These are phyloP conservation scores for Rhizodiscina lignyota DNA, from an alignment of 495 filamentous ascomycete species.

Conservation along the genomic window DNA sequence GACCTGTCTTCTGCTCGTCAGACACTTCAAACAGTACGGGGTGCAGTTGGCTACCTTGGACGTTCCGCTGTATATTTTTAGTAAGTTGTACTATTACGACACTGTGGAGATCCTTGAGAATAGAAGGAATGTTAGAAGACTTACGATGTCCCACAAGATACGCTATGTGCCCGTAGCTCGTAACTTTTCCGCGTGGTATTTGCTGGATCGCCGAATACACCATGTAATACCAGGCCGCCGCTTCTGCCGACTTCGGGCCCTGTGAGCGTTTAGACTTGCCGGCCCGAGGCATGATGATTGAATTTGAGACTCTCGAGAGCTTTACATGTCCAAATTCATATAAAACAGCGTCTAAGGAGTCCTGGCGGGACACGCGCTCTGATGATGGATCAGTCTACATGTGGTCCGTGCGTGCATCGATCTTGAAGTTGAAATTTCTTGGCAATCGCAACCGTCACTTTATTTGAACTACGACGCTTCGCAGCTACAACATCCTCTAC, in stretches of 20 bases:
- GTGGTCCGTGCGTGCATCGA: too few species aligned
- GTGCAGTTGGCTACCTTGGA: conserved; percentile 16
- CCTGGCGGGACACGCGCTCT: too few species aligned
- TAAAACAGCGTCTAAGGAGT: too few species aligned
- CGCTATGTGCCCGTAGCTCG: conserved; percentile 81
- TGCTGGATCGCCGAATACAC: conserved; percentile 75
- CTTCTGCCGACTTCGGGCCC: conserved; percentile 57
- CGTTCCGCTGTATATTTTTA: conserved; percentile 17
- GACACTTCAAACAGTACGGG: neutral
- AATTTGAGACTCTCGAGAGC: too few species aligned
- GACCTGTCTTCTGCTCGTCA: conserved; percentile 42
- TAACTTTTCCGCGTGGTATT: conserved; percentile 69
- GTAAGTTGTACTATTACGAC: conserved; percentile 4
- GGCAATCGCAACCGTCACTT: too few species aligned
- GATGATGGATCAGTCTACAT: too few species aligned
- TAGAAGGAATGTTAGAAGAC: conserved; percentile 12
- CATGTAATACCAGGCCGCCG: conserved; percentile 63
- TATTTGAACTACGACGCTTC: too few species aligned
- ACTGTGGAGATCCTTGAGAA: neutral
- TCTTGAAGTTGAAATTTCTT: too few species aligned
- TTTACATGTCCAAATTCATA: too few species aligned
- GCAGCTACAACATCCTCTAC: too few species aligned
- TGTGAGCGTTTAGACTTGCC: conserved; percentile 4
- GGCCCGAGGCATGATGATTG: conserved; percentile 8
- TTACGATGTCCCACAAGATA: conserved; percentile 61